Base-by-base conservation (phyloP, 2,329 filamentous ascomycete species). In the Neofusicoccum ribis region DNA sequence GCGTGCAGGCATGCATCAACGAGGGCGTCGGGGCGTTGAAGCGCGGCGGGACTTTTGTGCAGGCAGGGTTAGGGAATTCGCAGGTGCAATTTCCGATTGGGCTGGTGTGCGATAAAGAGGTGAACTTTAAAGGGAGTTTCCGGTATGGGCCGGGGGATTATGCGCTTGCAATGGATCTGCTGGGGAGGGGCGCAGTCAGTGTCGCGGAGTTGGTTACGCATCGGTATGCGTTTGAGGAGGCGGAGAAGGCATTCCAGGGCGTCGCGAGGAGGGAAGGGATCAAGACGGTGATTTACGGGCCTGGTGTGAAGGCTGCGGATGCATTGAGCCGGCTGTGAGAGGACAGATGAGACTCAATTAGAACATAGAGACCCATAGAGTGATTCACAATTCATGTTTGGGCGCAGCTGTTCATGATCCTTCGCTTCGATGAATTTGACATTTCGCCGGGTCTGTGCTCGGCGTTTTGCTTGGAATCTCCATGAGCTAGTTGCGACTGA, bases 131-230 rank as follows among this genome's bases (percentile, higher is more conserved):
- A 41, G 70, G 69, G 5, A 72, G 69, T 54, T 74, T 75, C 58
- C 69, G 73, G 20, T 74, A 75, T 52, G 70, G 70, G 0, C 69
- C 72, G 20, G 73, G 71, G 4, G 71, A 72, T 60, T 75, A 73
- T 50, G 66, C 68, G 37, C 37, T 71, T 37, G 68, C 67, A 4
- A 67, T 72, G 3, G 65, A 68, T 23, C 44, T 72, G 12, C 43
- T 72, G 6, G 14, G 54, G 3, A 68, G 64, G 8, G 59, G 65
- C 3, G 65, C 67, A 9, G 62, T 70, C 31, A 44, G 64, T n/a
- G 60, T 71, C 15, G 49, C 61, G 7, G 60, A 58, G 41, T 66
- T 72, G 15, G 68, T 71, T 3, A 71, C 69, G 31, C 68, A 71
- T 23, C 64, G 67, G 5, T 69, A 66, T 43, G 27, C 37, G 8